These are phyloP conservation scores for Salvia miltiorrhiza DNA, from an alignment of 257 asterid species.

Conservation along the genomic window DNA sequence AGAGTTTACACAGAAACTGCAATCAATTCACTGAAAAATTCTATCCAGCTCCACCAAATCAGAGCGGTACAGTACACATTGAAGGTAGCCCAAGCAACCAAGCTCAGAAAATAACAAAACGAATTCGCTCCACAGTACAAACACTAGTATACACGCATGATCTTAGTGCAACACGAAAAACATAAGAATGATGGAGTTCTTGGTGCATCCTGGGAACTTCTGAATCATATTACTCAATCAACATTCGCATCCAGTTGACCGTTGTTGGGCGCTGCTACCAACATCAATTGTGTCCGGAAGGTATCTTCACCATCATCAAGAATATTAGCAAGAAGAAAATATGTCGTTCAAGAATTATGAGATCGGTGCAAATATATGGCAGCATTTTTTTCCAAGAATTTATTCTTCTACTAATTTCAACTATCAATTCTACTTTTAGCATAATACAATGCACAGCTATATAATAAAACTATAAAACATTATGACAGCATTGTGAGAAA, in stretches of 20 bases:
- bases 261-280: conserved; percentile 47
- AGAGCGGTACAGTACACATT: conserved; percentile 3
- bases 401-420: too few species aligned
- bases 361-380: neutral
- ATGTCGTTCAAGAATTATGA: conserved; percentile 1
- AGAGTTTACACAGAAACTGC: conserved; percentile 12
- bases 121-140: conserved; percentile 12
- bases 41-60: conserved; percentile 5
- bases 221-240: conserved; percentile 18
- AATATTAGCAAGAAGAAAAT: conserved; percentile 7
- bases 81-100: neutral
- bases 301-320: conserved; percentile 36
- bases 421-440: too few species aligned
- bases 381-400: too few species aligned
- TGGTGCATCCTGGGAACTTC: neutral
- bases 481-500: neutral
- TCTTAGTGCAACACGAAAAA: conserved; percentile 2
- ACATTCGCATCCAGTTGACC: conserved; percentile 62
- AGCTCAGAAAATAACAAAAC: conserved; percentile 12
- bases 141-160: conserved; percentile 17
- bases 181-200: conserved; percentile 14
- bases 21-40: neutral
- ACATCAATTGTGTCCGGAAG: conserved; percentile 60
- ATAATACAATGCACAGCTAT: neutral
- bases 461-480: neutral